phyloP scores from a whole-genome alignment of 768 basidiomycete species.

The Butyriboletus loyo region DNA sequence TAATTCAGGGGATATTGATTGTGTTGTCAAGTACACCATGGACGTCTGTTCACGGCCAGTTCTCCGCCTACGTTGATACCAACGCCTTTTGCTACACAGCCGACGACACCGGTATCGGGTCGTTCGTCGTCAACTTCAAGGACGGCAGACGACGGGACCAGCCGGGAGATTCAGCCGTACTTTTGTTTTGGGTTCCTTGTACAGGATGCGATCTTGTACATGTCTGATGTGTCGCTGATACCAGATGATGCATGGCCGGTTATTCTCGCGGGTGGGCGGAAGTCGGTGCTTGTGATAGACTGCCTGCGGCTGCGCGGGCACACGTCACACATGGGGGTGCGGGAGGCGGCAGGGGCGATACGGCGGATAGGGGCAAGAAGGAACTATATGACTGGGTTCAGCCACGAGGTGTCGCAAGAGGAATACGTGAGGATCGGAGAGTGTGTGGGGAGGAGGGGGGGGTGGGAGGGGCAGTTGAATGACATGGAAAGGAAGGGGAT shows the following conservation, averaged over 20 bases:
- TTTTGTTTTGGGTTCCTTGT: slow-evolving; percentile 69
- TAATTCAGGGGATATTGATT: slow-evolving; percentile 1
- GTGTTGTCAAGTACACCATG: slow-evolving; percentile 60
- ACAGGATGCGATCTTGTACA: slow-evolving; percentile 64
- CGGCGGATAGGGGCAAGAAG: slow-evolving; percentile 54
- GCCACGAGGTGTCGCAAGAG: slow-evolving; percentile 74
- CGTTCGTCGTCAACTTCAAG: slow-evolving; percentile 28
- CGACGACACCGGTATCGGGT: slow-evolving; percentile 35
- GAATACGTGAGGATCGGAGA: slow-evolving; percentile 69
- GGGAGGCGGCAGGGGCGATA: slow-evolving; percentile 54
- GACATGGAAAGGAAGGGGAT: slow-evolving; percentile 42
- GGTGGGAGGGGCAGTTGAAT: slow-evolving; percentile 25
- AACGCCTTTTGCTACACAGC: slow-evolving; percentile 38
- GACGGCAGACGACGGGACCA: background rate
- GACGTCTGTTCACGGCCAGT: slow-evolving; percentile 52
- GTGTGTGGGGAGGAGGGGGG: slow-evolving; percentile 38
- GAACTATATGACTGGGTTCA: slow-evolving; percentile 75
- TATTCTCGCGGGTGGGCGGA: slow-evolving; percentile 30
- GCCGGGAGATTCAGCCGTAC: slow-evolving; percentile 48
- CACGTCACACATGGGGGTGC: slow-evolving; percentile 79
- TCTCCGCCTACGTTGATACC: slow-evolving; percentile 39
- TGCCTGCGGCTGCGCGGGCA: slow-evolving; percentile 65
- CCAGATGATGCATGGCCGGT: slow-evolving; percentile 69
- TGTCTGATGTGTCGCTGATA: slow-evolving; percentile 81
- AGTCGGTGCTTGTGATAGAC: slow-evolving; percentile 69